These are phyloP conservation scores for Solanum medicagineum DNA, from an alignment of 257 asterid genomes.

Conservation along the genomic window DNA sequence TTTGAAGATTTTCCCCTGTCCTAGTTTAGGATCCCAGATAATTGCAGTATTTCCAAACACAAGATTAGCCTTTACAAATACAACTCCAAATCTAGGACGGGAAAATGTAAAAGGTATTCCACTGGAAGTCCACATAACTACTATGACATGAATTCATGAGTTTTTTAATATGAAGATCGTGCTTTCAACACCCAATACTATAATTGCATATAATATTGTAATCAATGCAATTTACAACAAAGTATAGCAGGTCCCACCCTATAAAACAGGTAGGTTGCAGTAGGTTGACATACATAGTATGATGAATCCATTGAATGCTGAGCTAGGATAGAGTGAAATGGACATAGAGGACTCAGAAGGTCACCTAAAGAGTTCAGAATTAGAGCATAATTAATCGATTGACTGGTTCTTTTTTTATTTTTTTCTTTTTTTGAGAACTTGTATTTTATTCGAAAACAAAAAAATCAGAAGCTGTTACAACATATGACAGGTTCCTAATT, in stretches of 20 bases:
- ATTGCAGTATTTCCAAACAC: not conserved
- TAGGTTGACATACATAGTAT: not conserved
- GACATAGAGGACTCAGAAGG: not conserved
- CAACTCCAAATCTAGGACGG: not conserved
- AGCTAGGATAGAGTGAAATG: not conserved
- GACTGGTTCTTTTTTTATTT: not conserved
- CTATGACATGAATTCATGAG: not conserved
- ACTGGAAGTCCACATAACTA: not conserved
- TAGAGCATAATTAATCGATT: not conserved
- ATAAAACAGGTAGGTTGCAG: not conserved
- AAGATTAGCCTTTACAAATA: not conserved
- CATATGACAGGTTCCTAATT: too few relatives aligned
- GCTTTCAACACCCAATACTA: not conserved
- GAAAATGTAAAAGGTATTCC: not conserved
- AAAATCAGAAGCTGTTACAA: too few relatives aligned
- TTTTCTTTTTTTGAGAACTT: too few relatives aligned
- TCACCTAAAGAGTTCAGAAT: not conserved
- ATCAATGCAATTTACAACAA: not conserved
- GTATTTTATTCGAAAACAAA: too few relatives aligned
- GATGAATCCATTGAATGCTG: not conserved
- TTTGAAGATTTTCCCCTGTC: not conserved
- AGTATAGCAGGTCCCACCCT: not conserved
- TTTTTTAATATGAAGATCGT: not conserved
- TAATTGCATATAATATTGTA: not conserved
- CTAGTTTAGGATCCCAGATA: not conserved